Conservation (phyloP, 192 early-diverging fungal species). For the Haplosporangium gracile region DNA sequence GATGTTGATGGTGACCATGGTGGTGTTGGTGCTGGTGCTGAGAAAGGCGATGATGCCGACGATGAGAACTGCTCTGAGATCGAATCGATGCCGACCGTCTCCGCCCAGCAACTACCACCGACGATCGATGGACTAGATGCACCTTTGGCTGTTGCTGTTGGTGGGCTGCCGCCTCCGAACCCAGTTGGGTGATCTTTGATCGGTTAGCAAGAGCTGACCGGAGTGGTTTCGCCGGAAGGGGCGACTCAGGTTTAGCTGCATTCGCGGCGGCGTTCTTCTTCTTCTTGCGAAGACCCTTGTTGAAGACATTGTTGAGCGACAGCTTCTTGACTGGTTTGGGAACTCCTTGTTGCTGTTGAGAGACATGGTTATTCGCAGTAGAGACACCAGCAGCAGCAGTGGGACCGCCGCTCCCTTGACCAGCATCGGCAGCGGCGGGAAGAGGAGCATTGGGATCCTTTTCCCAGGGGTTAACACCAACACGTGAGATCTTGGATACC, state of each 20-base stretch:
- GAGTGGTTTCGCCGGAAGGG: conserved; percentile 28
- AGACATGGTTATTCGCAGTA: not conserved
- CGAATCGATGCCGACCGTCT: conserved; percentile 33
- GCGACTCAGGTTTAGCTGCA: not conserved
- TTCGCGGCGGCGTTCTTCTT: not conserved
- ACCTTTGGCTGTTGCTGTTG: conserved; percentile 5
- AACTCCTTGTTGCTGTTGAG: no score
- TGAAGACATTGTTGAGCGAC: conserved; percentile 40
- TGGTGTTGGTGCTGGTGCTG: conserved; percentile 11
- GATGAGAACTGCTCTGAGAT: conserved; percentile 19
- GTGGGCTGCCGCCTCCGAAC: not conserved
- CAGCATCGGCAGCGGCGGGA: not conserved
- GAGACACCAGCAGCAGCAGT: not conserved
- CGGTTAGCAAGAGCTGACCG: conserved; percentile 42
- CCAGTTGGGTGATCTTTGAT: no score
- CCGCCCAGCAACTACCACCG: not conserved
- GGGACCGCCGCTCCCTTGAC: not conserved
- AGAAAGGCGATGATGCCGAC: not conserved
- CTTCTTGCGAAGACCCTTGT: conserved; percentile 26
- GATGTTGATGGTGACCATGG: not conserved
- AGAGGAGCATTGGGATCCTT: not conserved
- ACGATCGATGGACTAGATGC: conserved; percentile 15
- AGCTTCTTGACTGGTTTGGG: conserved; percentile 16
- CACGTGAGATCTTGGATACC: not conserved
- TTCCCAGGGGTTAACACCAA: not conserved